phyloP scores from a whole-genome alignment of 2,329 filamentous ascomycete genomes.

The Xylariaceae sp. region DNA sequence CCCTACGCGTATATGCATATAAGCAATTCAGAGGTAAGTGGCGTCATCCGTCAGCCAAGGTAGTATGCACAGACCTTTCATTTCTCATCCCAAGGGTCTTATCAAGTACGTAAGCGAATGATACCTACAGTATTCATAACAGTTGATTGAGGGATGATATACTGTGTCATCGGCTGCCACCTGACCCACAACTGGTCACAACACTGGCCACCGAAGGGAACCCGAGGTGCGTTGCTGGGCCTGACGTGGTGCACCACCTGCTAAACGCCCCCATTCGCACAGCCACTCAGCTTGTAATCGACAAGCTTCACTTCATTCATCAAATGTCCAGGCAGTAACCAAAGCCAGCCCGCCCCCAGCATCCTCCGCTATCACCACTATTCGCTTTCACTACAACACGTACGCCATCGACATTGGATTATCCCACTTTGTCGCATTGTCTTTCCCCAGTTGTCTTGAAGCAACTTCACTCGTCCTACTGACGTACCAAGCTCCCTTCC shows the following conservation, averaged over 20 bases:
- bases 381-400: constrained; percentile 15
- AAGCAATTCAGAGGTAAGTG: too few species aligned
- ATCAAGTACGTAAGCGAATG: too few species aligned
- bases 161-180: too few species aligned
- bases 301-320: constrained; percentile 29
- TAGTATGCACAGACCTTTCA: too few species aligned
- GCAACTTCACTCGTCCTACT: constrained; percentile 6
- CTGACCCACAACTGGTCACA: constrained; percentile 9
- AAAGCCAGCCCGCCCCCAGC: constrained; percentile 6
- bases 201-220: not conserved
- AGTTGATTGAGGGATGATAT: too few species aligned
- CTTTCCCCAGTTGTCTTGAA: not conserved
- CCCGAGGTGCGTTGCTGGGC: constrained; percentile 2
- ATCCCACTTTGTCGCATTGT: constrained; percentile 7
- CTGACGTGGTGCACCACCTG: not conserved
- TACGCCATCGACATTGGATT: constrained; percentile 14
- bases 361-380: constrained; percentile 19
- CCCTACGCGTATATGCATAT: constrained; percentile 20
- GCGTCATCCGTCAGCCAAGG: too few species aligned
- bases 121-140: too few species aligned
- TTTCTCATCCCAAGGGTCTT: too few species aligned
- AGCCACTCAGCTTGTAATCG: constrained; percentile 26
- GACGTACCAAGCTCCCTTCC: constrained; percentile 19
- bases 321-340: constrained; percentile 29
- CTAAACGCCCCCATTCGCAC: constrained; percentile 10